Base-by-base conservation (phyloP, 1,284 basidiomycete genomes). In the Ustilago shanxiensis region DNA sequence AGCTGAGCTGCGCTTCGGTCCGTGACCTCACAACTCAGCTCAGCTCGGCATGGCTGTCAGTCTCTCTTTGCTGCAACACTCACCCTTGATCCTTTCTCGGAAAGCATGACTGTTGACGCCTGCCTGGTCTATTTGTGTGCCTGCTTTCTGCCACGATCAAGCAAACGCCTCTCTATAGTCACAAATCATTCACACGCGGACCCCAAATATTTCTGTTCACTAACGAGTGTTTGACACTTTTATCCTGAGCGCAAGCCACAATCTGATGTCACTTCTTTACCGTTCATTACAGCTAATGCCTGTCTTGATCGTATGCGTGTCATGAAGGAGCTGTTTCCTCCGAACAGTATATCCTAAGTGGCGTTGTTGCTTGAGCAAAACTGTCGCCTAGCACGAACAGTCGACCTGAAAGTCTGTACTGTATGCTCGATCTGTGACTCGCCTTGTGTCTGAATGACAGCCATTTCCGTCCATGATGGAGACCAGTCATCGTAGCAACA, bases 191-290 rank as follows among this genome's bases (percentile, higher is more conserved):
- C 26, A 26, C 28, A 16, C 45, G n/a, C 56, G n/a, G 44, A 35
- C 9, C 45, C 31, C 28, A 11, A 58, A 49, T 24, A 1, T 16
- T 54, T n/a, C 7, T 3, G n/a, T n/a, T 3, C 28, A 33, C 29
- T n/a, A 24, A n/a, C 22, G 45, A 22, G 6, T n/a, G n/a, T 33
- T 52, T 52, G 50, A 33, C 50, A 31, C 2, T 13, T 52, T 52
- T 52, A 52, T 33, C 50, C 50, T 31, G 28, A 14, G 33, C 14
- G 18, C 49, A 52, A 52, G 50, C 50, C 50, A 52, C 50, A 28
- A 26, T 49, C 50, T 33, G 50, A 33, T 33, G n/a, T 52, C 50
- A 49, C 45, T 28, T 16, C 45, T 0, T 16, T n/a, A n/a, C 14
- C 26, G 5, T 24, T 37, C 35, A 8, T 37, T 3, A 3, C 53